phyloP scores from a whole-genome alignment of 495 filamentous ascomycete species.

The Filosporella fistucella region DNA sequence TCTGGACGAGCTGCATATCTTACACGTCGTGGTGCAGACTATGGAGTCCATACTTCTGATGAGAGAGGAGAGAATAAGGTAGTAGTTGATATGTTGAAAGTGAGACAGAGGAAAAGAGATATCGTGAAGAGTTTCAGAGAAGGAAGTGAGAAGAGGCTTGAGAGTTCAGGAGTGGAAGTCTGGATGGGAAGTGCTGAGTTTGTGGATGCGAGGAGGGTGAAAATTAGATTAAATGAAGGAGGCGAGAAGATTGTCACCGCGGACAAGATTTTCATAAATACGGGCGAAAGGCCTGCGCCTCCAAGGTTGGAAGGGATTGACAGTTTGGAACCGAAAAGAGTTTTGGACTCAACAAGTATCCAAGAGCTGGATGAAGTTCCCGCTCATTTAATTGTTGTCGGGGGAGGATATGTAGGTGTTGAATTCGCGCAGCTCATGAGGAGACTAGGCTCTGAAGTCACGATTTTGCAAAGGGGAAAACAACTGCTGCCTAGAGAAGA shows the following conservation, averaged over 20 bases:
- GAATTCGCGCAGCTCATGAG: constrained; percentile 49
- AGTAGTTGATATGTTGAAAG: constrained; percentile 37
- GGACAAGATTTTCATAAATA: constrained; percentile 42
- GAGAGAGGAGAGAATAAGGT: constrained; percentile 15
- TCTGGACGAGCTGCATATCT: constrained; percentile 42
- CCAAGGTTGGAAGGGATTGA: constrained; percentile 32
- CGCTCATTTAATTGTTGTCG: constrained; percentile 42
- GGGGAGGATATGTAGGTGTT: constrained; percentile 45
- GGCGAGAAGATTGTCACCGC: constrained; percentile 24
- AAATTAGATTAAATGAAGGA: constrained; percentile 25
- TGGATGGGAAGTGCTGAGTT: constrained; percentile 39
- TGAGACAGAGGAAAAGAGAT: constrained; percentile 46
- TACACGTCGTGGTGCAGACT: constrained; percentile 33
- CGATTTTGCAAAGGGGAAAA: constrained; percentile 35
- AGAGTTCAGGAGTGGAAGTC: constrained; percentile 38
- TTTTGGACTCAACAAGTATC: constrained; percentile 44
- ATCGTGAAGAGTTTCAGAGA: constrained; percentile 44
- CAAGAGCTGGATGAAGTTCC: constrained; percentile 41
- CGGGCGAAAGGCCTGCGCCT: constrained; percentile 36
- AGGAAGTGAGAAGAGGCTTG: constrained; percentile 35
- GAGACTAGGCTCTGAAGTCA: constrained; percentile 39
- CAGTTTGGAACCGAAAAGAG: constrained; percentile 19
- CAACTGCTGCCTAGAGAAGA: constrained; percentile 41
- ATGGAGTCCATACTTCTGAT: constrained; percentile 31
- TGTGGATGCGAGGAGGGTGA: constrained; percentile 27